Conservation (phyloP, 1,139 yeast genomes). For the Candida mesenterica region DNA sequence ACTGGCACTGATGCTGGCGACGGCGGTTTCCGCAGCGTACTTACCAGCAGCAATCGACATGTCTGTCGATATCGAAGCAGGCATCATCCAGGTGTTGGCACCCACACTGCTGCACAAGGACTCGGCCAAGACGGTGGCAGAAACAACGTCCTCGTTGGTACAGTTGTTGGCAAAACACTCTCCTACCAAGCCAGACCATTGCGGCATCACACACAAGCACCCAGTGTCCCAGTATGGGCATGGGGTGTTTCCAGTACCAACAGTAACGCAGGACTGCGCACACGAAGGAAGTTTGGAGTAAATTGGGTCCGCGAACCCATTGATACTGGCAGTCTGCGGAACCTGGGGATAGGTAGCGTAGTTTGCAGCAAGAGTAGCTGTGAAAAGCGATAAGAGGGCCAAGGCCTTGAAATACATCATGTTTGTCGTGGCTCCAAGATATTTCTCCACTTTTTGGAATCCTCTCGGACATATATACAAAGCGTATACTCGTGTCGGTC, state of each 20-base stretch:
- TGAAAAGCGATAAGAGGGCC: slow-evolving; percentile 1
- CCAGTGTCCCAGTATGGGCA: slow-evolving; percentile 59
- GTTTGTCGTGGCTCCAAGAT: not conserved
- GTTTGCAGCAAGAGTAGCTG: slow-evolving; percentile 5
- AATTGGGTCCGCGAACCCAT: slow-evolving; percentile 54
- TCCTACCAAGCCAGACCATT: slow-evolving; percentile 46
- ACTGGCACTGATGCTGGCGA: slow-evolving; percentile 4
- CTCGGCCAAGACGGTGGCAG: slow-evolving; percentile 40
- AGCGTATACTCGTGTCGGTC: no score
- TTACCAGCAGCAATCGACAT: slow-evolving; percentile 31
- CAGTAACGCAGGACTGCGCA: slow-evolving; percentile 43
- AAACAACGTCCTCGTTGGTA: slow-evolving; percentile 35
- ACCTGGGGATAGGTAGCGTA: slow-evolving; percentile 44
- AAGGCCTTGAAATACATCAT: not conserved
- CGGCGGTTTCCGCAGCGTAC: slow-evolving; percentile 11
- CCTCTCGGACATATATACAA: not conserved
- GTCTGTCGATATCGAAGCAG: slow-evolving; percentile 36
- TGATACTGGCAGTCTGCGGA: slow-evolving; percentile 48
- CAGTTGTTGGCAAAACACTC: slow-evolving; percentile 44
- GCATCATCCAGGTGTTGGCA: slow-evolving; percentile 47
- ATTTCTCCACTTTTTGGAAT: not conserved
- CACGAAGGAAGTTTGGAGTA: slow-evolving; percentile 39
- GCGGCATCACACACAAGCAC: slow-evolving; percentile 51
- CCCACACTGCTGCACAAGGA: slow-evolving; percentile 45
- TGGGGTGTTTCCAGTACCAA: slow-evolving; percentile 35